A percentile compares a stretch with the other conserved stretches of the same genome.
Evolutionary conservation across 805 yeast genomes (phyloP).

Genomic region (Isabelozyma rhagii): DNA sequence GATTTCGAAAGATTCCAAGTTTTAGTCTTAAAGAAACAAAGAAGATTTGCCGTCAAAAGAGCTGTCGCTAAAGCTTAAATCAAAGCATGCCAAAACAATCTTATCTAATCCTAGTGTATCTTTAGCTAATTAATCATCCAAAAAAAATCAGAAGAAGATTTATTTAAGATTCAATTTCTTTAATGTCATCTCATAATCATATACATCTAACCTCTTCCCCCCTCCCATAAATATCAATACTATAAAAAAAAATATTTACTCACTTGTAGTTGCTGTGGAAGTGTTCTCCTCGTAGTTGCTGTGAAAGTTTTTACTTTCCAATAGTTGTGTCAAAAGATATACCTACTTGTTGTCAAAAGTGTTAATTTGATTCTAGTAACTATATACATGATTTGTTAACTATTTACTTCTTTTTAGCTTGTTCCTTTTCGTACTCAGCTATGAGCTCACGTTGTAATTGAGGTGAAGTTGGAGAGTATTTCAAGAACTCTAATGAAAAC

Average conservation of each 20-base stretch:
- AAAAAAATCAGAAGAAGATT: constrained; percentile 3
- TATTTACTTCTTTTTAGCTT: constrained; percentile 16
- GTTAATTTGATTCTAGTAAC: background rate
- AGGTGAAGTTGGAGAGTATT: constrained; percentile 86
- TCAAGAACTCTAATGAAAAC: constrained; percentile 90
- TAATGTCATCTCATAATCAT: constrained; percentile 11
- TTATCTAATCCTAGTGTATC: constrained; percentile 20
- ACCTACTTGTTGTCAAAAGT: background rate
- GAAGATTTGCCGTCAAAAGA: constrained; percentile 90
- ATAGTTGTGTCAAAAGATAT: too few species aligned
- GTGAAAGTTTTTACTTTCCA: background rate
- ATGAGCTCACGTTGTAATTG: constrained; percentile 88
- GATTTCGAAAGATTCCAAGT: constrained; percentile 99
- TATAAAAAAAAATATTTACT: too few species aligned
- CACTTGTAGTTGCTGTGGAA: background rate
- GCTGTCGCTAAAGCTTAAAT: constrained; percentile 92
- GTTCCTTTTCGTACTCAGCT: constrained; percentile 60
- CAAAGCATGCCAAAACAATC: constrained; percentile 5
- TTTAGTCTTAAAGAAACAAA: constrained; percentile 94
- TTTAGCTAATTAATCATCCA: constrained; percentile 17
- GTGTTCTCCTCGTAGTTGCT: background rate
- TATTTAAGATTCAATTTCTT: constrained; percentile 7
- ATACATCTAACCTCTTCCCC: constrained; percentile 5
- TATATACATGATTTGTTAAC: background rate
- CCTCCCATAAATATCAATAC: background rate